Base-by-base conservation (phyloP, 768 basidiomycete genomes). In the Leccinum subgranulosum region DNA sequence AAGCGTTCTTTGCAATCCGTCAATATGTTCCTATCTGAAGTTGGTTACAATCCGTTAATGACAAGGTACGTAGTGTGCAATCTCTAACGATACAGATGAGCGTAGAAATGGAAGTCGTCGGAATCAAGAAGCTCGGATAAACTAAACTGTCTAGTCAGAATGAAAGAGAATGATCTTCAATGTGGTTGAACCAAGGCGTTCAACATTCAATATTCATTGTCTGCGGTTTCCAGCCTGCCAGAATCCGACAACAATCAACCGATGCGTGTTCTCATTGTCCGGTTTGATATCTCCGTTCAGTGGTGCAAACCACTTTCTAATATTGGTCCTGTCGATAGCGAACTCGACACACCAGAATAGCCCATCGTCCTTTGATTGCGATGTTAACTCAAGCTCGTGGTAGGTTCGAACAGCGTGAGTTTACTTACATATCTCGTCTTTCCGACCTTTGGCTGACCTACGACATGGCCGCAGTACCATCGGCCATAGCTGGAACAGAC, bases 271-370 rank as follows among this genome's bases (percentile, higher is more conserved):
- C 23, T 68, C 53, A 1, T 61, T 79, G 64, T 88, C 78, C 3
- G 86, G 85, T 67, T 87, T 88, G 54, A 88, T 78, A 58, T 86
- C 84, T 15, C 85, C 86, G 54, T 86, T 82, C 52, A 84, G 70
- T 7, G 86, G 85, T 1, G 85, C 79, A 64, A 84, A 82, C 66
- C 82, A 84, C 66, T 82, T 84, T 31, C 84, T 80, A 29, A 83
- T 65, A 55, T 76, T 78, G 33, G 29, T 55, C 19, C 27, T 25
- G 66, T 48, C 70, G 49, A 76, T 70, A 8, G 10, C 3, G 57
- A 81, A 85, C 49, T 77, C 68, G 31, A 82, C 84, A 15, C 79
- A 79, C 68, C 82, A 87, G 60, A 78, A 83, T 21, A 84, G 68
- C 23, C 82, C 82, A 29, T 79, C 71, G 45, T 75, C 72, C 81